Evolutionary conservation across 129 eudicot species (phyloP).

Genomic region (Heracleum sosnowskyi): DNA sequence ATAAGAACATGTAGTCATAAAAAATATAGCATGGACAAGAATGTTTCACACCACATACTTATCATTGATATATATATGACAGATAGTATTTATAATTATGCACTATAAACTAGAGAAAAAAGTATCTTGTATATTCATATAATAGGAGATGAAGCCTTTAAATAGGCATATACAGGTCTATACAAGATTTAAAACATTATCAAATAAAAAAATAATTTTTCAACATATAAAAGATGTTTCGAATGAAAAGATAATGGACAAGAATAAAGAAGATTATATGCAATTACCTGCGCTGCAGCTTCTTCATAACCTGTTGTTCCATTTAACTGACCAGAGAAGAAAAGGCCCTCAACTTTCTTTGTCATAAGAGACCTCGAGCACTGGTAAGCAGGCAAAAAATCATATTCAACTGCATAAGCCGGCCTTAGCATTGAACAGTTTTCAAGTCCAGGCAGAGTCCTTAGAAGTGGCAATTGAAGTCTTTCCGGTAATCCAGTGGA

Average conservation of each 20-base stretch:
- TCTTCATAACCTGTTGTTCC: slow-evolving; percentile 99
- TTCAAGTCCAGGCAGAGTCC: slow-evolving; percentile 92
- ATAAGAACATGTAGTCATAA: neutral
- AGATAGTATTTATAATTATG: neutral
- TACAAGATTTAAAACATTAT: neutral
- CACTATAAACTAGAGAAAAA: no score
- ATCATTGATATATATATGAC: neutral
- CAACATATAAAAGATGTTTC: neutral
- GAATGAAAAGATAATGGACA: neutral
- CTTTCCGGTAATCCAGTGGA: slow-evolving; percentile 97
- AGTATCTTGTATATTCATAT: no score
- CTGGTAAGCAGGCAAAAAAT: slow-evolving; percentile 93
- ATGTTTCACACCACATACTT: neutral
- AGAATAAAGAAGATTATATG: neutral
- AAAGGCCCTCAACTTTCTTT: slow-evolving; percentile 79
- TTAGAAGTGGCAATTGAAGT: slow-evolving; percentile 78
- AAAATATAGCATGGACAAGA: neutral
- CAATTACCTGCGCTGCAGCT: slow-evolving; percentile 95
- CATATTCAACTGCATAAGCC: slow-evolving; percentile 97
- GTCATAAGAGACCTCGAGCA: slow-evolving; percentile 96
- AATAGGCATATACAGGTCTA: no score
- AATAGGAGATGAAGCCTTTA: no score
- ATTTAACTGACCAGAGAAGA: slow-evolving; percentile 96
- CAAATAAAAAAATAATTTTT: neutral
- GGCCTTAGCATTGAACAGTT: slow-evolving; percentile 96